Conservation (phyloP, 345 rosid genomes). For the Leavenworthia alabamica region DNA sequence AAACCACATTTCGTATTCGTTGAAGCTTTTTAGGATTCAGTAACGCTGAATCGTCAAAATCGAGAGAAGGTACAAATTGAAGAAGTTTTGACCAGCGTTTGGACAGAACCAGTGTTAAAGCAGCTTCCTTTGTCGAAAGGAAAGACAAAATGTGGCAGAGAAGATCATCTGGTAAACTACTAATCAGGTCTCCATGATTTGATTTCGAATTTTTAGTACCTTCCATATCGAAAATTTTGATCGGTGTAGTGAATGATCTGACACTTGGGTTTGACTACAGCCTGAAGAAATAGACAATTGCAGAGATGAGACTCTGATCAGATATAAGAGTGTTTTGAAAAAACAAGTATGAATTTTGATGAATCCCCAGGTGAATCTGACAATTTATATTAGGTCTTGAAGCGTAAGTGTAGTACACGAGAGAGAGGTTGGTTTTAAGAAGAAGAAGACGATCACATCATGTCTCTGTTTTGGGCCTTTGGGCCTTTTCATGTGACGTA, state of each 20-base stretch:
- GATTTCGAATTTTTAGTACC: background rate
- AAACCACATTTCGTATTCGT: background rate
- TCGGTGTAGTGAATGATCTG: too few relatives aligned
- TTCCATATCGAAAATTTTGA: background rate
- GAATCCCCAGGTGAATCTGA: too few relatives aligned
- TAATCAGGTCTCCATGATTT: background rate
- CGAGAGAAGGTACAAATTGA: background rate
- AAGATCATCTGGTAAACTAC: slow-evolving; percentile 14
- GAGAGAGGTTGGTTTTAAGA: background rate
- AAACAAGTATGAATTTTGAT: too few relatives aligned
- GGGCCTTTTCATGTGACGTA: background rate
- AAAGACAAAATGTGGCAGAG: slow-evolving; percentile 8
- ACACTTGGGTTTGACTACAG: too few relatives aligned
- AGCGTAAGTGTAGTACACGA: background rate
- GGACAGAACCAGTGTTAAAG: slow-evolving; percentile 5
- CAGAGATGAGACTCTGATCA: too few relatives aligned
- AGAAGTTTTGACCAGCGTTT: slow-evolving; percentile 18
- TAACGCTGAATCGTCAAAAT: slow-evolving; percentile 1
- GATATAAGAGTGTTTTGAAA: too few relatives aligned
- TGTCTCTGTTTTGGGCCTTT: background rate
- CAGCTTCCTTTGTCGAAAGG: slow-evolving; percentile 18
- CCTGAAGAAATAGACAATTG: too few relatives aligned
- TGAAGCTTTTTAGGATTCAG: background rate
- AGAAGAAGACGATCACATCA: background rate
- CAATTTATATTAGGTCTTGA: too few relatives aligned